Percentiles rank a stretch among this genome's conserved stretches.
These are phyloP conservation scores for Linum tenue DNA, from an alignment of 345 rosid genomes.

Conservation along the genomic window DNA sequence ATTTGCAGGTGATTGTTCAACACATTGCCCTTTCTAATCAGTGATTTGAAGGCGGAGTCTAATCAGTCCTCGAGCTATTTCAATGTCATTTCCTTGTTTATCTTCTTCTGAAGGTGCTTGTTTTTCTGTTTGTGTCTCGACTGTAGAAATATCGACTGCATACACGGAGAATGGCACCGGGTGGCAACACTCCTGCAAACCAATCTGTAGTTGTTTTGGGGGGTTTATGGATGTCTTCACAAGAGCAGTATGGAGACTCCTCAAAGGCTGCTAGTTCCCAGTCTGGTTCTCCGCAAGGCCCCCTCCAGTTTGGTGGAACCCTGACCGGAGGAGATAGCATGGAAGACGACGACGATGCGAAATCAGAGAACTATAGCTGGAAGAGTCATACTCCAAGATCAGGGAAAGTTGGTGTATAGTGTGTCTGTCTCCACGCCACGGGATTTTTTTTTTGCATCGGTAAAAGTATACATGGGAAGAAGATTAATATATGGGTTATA, in stretches of 20 bases:
- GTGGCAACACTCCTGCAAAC: slow-evolving; percentile 32
- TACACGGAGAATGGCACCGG: slow-evolving; percentile 35
- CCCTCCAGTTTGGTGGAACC: slow-evolving; percentile 54
- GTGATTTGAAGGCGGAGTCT: slow-evolving; percentile 8
- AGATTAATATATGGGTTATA: neutral
- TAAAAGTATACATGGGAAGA: neutral
- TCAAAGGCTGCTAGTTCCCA: slow-evolving; percentile 45
- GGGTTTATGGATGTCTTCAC: slow-evolving; percentile 49
- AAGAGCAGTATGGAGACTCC: slow-evolving; percentile 42
- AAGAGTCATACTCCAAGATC: slow-evolving; percentile 36
- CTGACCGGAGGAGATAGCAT: slow-evolving; percentile 50
- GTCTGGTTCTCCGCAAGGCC: slow-evolving; percentile 76
- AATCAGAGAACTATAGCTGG: slow-evolving; percentile 64
- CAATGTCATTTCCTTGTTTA: neutral
- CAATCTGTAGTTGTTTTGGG: slow-evolving; percentile 45
- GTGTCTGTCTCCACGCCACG: neutral
- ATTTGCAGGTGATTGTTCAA: slow-evolving; percentile 59
- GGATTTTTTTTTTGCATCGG: slow-evolving; percentile 12
- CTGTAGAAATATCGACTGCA: slow-evolving; percentile 82
- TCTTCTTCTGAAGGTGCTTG: neutral
- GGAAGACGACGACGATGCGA: slow-evolving; percentile 74
- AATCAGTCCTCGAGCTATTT: slow-evolving; percentile 5
- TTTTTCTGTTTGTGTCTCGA: slow-evolving; percentile 6
- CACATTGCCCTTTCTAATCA: neutral
- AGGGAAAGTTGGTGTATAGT: slow-evolving; percentile 23